Percentiles rank a stretch among this genome's conserved stretches.
These are phyloP conservation scores for Diaporthe citrichinensis DNA, from an alignment of 2,329 filamentous ascomycete species.

Conservation along the genomic window DNA sequence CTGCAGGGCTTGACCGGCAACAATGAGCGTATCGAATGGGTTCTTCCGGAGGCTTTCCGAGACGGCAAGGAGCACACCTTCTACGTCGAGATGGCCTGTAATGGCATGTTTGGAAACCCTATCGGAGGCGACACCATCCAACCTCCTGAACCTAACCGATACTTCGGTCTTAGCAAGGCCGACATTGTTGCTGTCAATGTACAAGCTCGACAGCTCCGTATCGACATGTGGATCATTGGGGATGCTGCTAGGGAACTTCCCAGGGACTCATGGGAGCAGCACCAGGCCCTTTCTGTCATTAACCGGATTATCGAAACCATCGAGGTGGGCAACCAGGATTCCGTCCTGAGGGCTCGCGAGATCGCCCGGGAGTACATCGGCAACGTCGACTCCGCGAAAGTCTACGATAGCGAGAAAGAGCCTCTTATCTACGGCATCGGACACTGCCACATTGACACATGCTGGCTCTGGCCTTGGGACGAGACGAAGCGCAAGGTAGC, in stretches of 20 bases:
- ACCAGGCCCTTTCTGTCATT: conserved; percentile 85
- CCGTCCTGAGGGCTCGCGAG: conserved; percentile 83
- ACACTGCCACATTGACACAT: conserved; percentile 98
- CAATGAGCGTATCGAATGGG: conserved; percentile 91
- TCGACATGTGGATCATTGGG: conserved; percentile 96
- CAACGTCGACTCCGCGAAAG: conserved; percentile 83
- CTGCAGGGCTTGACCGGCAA: conserved; percentile 93
- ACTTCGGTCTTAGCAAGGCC: conserved; percentile 81
- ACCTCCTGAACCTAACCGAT: conserved; percentile 87
- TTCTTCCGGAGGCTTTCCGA: conserved; percentile 84
- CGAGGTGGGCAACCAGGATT: conserved; percentile 82
- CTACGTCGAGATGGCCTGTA: conserved; percentile 99
- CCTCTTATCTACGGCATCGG: conserved; percentile 90
- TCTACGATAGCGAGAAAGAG: conserved; percentile 83
- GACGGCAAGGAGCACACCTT: conserved; percentile 90
- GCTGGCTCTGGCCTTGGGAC: conserved; percentile 98
- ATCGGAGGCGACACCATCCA: conserved; percentile 86
- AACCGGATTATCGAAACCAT: conserved; percentile 94
- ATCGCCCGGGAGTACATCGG: conserved; percentile 89
- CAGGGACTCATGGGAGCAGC: conserved; percentile 87
- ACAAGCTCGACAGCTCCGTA: conserved; percentile 84
- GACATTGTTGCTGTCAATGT: conserved; percentile 92
- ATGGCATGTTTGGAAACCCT: conserved; percentile 97
- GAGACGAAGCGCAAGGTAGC: conserved; percentile 98
- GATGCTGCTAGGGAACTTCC: conserved; percentile 95